A percentile compares a stretch with the other conserved stretches of the same genome.
Evolutionary conservation across 345 rosid genomes (phyloP).

Genomic region (Lumnitzera racemosa): DNA sequence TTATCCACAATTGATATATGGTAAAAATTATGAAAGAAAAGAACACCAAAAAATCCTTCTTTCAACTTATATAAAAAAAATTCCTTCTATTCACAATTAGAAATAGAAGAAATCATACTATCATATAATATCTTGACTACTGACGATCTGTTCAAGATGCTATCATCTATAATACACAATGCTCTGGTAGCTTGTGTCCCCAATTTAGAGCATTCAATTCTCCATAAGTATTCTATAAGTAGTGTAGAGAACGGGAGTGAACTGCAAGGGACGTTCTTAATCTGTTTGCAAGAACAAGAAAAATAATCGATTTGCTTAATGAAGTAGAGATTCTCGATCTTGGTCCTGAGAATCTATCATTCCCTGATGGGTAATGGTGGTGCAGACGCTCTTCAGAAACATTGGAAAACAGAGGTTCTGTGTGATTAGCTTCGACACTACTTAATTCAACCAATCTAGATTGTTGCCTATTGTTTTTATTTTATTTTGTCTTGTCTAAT

Average conservation of each 20-base stretch:
- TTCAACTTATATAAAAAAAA: no score
- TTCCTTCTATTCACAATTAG: no score
- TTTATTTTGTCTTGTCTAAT: no score
- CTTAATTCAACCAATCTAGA: no score
- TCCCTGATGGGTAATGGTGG: conserved; percentile 22
- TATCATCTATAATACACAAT: conserved; percentile 43
- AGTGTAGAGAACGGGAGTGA: conserved; percentile 46
- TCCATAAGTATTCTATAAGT: neutral
- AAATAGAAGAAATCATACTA: no score
- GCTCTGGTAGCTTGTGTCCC: conserved; percentile 70
- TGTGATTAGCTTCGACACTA: no score
- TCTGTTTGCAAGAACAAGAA: conserved; percentile 55
- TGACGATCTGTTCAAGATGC: conserved; percentile 27
- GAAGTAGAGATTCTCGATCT: conserved; percentile 22
- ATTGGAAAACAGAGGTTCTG: no score
- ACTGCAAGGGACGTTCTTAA: conserved; percentile 39
- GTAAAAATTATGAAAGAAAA: no score
- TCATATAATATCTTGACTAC: conserved; percentile 23
- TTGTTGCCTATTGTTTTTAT: no score
- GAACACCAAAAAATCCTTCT: no score
- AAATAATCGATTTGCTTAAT: conserved; percentile 24
- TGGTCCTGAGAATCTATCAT: conserved; percentile 30
- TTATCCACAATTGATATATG: no score
- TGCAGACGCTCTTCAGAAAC: no score
- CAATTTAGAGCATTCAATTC: conserved; percentile 41